Evolutionary conservation across 345 rosid species (phyloP).

Genomic region (Salix suchowensis): DNA sequence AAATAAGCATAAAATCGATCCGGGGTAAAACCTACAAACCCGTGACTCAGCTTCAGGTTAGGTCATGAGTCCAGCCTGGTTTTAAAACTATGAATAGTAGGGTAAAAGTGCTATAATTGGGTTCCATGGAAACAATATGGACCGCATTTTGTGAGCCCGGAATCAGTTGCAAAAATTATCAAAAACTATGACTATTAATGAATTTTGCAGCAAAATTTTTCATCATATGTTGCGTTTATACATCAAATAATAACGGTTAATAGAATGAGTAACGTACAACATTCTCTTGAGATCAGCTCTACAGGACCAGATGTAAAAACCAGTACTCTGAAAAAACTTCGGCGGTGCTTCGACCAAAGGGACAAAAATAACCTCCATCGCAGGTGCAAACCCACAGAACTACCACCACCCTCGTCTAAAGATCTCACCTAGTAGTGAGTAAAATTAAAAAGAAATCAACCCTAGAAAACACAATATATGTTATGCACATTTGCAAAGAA

Average conservation of each 20-base stretch:
- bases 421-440: slow-evolving; percentile 24
- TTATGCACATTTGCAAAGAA: slow-evolving; percentile 57
- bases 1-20: too few relatives aligned
- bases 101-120: not conserved
- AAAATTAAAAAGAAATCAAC: slow-evolving; percentile 11
- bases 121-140: not conserved
- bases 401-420: slow-evolving; percentile 17
- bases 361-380: slow-evolving; percentile 7
- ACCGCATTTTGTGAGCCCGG: not conserved
- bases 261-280: slow-evolving; percentile 39
- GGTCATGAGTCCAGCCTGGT: too few relatives aligned
- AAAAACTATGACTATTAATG: slow-evolving; percentile 8
- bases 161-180: slow-evolving; percentile 7
- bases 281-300: slow-evolving; percentile 27
- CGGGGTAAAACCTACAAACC: too few relatives aligned
- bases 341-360: slow-evolving; percentile 4
- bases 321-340: slow-evolving; percentile 17
- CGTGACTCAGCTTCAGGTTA: too few relatives aligned
- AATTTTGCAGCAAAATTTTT: slow-evolving; percentile 42
- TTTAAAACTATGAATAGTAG: too few relatives aligned
- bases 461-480: slow-evolving; percentile 25
- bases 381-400: slow-evolving; percentile 17
- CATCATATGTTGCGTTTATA: slow-evolving; percentile 41
- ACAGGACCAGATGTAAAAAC: slow-evolving; percentile 15
- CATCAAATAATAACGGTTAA: slow-evolving; percentile 28